Conservation (phyloP, 2,329 filamentous ascomycete species). For the Aphanoascus verrucosus region DNA sequence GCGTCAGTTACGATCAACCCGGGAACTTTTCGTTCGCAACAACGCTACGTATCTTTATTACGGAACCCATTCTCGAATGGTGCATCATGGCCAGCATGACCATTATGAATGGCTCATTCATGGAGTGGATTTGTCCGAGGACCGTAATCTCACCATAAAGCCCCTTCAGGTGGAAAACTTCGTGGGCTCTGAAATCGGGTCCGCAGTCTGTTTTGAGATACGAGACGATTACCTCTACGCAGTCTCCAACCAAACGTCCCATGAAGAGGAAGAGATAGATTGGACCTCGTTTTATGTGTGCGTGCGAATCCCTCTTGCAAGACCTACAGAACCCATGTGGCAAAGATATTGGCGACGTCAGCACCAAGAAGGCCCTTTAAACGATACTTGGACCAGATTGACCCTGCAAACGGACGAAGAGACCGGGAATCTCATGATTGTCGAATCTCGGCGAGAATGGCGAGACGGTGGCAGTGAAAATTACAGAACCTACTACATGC, state of each 20-base stretch:
- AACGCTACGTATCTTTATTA: constrained; percentile 52
- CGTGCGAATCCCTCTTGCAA: constrained; percentile 48
- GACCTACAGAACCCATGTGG: constrained; percentile 38
- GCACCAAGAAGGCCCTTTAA: constrained; percentile 59
- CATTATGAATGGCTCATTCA: constrained; percentile 51
- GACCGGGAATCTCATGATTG: constrained; percentile 48
- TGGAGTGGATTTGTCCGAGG: constrained; percentile 40
- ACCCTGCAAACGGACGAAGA: constrained; percentile 50
- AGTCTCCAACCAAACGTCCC: constrained; percentile 54
- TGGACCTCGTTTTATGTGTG: constrained; percentile 60
- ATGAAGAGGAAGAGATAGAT: constrained; percentile 52
- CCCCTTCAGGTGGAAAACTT: constrained; percentile 47
- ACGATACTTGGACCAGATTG: constrained; percentile 62
- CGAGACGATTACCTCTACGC: constrained; percentile 57
- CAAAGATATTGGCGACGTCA: constrained; percentile 54
- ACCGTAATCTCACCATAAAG: constrained; percentile 34
- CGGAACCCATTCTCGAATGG: constrained; percentile 50
- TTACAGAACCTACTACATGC: constrained; percentile 55
- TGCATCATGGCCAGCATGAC: constrained; percentile 40
- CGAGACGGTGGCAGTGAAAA: constrained; percentile 46
- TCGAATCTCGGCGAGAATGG: constrained; percentile 63
- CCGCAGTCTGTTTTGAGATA: constrained; percentile 61
- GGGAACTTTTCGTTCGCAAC: constrained; percentile 58
- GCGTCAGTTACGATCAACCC: constrained; percentile 36
- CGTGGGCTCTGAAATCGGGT: constrained; percentile 54